A percentile compares a stretch with the other conserved stretches of the same genome.
phyloP scores from a whole-genome alignment of 495 filamentous ascomycete species.

The Ramalina intermedia region DNA sequence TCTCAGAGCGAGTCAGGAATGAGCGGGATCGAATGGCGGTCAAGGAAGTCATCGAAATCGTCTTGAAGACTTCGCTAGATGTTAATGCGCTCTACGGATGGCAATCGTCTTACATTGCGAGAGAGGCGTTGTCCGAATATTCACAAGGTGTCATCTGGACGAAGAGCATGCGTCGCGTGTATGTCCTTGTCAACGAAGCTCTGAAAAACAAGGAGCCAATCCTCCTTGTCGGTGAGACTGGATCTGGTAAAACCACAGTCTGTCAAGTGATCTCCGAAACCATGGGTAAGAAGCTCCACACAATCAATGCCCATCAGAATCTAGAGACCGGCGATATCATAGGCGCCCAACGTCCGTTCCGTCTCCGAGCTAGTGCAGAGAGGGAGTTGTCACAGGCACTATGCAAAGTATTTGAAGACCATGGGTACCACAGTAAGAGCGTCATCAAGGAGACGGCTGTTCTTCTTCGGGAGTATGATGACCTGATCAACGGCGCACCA shows the following conservation, averaged over 20 bases:
- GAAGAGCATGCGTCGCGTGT: slow-evolving; percentile 79
- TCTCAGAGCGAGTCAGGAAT: slow-evolving; percentile 89
- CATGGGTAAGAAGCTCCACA: slow-evolving; percentile 57
- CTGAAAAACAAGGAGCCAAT: slow-evolving; percentile 87
- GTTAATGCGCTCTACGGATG: slow-evolving; percentile 54
- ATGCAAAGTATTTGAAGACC: slow-evolving; percentile 23
- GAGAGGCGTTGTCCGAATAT: slow-evolving; percentile 25
- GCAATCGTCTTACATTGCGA: slow-evolving; percentile 33
- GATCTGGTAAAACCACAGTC: slow-evolving; percentile 93
- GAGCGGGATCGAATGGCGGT: slow-evolving; percentile 71
- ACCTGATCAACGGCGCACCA: slow-evolving; percentile 21
- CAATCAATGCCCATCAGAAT: slow-evolving; percentile 95
- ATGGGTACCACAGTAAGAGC: neutral
- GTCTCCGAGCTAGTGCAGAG: slow-evolving; percentile 62
- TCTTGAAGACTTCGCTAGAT: slow-evolving; percentile 76
- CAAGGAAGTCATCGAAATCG: slow-evolving; percentile 78
- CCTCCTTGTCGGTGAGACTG: slow-evolving; percentile 87
- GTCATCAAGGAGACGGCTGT: slow-evolving; percentile 19
- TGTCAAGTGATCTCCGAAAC: slow-evolving; percentile 83
- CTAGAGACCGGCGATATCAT: slow-evolving; percentile 95
- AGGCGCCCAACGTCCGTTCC: slow-evolving; percentile 80
- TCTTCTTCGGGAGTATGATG: slow-evolving; percentile 36
- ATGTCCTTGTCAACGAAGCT: slow-evolving; percentile 69
- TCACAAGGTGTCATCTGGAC: slow-evolving; percentile 74
- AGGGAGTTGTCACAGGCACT: slow-evolving; percentile 51